phyloP scores from a whole-genome alignment of 2,329 filamentous ascomycete genomes.

The Grosmannia huntii region DNA sequence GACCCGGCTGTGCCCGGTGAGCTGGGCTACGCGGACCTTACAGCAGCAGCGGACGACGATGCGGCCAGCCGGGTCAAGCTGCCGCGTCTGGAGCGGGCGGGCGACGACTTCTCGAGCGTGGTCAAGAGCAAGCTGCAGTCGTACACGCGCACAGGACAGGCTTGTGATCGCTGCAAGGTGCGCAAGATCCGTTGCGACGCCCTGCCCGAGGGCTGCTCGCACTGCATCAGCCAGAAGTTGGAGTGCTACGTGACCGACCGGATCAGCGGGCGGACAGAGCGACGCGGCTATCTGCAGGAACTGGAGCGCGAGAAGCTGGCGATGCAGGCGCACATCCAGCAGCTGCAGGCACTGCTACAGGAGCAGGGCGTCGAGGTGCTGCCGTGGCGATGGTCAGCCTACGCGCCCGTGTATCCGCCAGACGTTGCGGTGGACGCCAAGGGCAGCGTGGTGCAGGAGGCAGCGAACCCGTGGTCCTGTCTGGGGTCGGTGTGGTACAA shows the following conservation, averaged over 20 bases:
- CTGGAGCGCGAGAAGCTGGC: constrained; percentile 60
- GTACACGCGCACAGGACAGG: constrained; percentile 61
- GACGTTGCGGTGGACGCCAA: constrained; percentile 16
- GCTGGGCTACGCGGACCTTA: no score
- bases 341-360: constrained; percentile 54
- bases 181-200: constrained; percentile 81
- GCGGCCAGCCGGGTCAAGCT: constrained; percentile 25
- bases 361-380: constrained; percentile 50
- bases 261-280: constrained; percentile 69
- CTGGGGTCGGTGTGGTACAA: constrained; percentile 22
- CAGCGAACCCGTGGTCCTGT: constrained; percentile 19
- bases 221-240: constrained; percentile 63
- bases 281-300: constrained; percentile 64
- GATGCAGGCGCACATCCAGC: constrained; percentile 52
- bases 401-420: constrained; percentile 16
- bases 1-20: no score
- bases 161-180: constrained; percentile 82
- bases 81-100: constrained; percentile 32
- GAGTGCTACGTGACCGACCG: constrained; percentile 79
- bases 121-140: constrained; percentile 43
- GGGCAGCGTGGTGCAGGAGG: constrained; percentile 12
- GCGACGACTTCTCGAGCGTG: constrained; percentile 40
- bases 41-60: background rate
- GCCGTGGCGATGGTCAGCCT: constrained; percentile 29
- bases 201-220: constrained; percentile 66